Conservation (phyloP, 192 early-diverging fungal genomes). For the Gigaspora rosea region DNA sequence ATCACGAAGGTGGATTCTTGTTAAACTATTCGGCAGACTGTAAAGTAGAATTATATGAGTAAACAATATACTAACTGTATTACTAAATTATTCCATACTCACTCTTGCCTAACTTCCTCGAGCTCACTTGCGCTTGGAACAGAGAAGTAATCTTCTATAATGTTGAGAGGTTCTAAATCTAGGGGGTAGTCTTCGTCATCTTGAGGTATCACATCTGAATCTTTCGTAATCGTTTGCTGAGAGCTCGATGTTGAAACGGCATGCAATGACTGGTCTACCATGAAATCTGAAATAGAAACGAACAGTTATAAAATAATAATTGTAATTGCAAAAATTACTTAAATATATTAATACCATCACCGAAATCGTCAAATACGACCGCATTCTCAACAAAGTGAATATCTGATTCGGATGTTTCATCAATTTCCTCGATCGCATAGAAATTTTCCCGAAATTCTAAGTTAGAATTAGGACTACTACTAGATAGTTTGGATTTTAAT, state of each 20-base stretch:
- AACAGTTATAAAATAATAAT: not conserved
- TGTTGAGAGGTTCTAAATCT: slow-evolving; percentile 18
- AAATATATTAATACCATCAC: slow-evolving; percentile 34
- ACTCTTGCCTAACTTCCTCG: slow-evolving; percentile 22
- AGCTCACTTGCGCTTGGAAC: slow-evolving; percentile 39
- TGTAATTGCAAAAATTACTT: not conserved
- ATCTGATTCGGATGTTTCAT: slow-evolving; percentile 33
- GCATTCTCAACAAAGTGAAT: slow-evolving; percentile 31
- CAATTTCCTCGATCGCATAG: slow-evolving; percentile 40
- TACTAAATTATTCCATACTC: not conserved
- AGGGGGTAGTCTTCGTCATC: not conserved
- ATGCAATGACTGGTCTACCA: not conserved
- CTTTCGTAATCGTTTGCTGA: not conserved
- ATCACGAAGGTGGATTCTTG: slow-evolving; percentile 59
- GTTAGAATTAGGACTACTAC: slow-evolving; percentile 13
- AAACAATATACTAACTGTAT: not conserved
- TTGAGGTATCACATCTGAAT: not conserved
- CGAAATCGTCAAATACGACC: slow-evolving; percentile 37
- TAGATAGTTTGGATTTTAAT: slow-evolving; percentile 20
- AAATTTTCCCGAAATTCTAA: slow-evolving; percentile 53
- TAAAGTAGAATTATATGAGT: not conserved
- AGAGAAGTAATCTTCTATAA: slow-evolving; percentile 54
- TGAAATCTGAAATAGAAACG: slow-evolving; percentile 4
- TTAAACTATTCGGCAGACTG: slow-evolving; percentile 32
- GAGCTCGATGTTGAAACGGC: not conserved